phyloP scores from a whole-genome alignment of 305 asterid species.

The Striga hermonthica region DNA sequence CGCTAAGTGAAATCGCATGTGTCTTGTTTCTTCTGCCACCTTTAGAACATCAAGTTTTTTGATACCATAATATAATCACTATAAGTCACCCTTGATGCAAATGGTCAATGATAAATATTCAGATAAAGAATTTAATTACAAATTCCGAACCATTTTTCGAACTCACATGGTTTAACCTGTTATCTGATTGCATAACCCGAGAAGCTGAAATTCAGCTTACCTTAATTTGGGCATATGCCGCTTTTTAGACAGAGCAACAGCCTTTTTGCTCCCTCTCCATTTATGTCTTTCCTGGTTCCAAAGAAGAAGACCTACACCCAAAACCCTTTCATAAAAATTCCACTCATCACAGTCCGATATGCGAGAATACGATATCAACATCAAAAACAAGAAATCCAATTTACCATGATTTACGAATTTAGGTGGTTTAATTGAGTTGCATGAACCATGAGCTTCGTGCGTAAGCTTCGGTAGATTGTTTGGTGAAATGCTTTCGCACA shows the following conservation, averaged over 20 bases:
- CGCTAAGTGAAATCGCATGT: no score
- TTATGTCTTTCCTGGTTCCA: slow-evolving; percentile 70
- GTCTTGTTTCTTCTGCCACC: no score
- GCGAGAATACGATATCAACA: neutral
- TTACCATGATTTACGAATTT: slow-evolving; percentile 44
- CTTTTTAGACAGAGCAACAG: slow-evolving; percentile 29
- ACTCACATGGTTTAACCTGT: neutral
- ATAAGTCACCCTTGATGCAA: neutral
- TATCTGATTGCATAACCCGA: neutral
- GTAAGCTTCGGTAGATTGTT: slow-evolving; percentile 34
- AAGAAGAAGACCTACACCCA: slow-evolving; percentile 52
- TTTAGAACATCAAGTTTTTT: neutral
- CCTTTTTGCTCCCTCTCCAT: slow-evolving; percentile 54
- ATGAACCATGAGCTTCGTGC: slow-evolving; percentile 41
- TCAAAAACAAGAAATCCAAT: slow-evolving; percentile 22
- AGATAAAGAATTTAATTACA: neutral
- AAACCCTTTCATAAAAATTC: slow-evolving; percentile 23
- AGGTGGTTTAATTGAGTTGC: slow-evolving; percentile 37
- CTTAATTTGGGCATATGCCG: slow-evolving; percentile 47
- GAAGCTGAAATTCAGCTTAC: slow-evolving; percentile 34
- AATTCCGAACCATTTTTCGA: slow-evolving; percentile 4
- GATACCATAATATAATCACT: neutral
- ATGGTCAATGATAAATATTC: neutral
- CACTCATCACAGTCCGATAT: slow-evolving; percentile 1
- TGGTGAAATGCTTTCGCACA: slow-evolving; percentile 43